Conservation (phyloP, 139 green algal species). For the Chlorella vulgaris region DNA sequence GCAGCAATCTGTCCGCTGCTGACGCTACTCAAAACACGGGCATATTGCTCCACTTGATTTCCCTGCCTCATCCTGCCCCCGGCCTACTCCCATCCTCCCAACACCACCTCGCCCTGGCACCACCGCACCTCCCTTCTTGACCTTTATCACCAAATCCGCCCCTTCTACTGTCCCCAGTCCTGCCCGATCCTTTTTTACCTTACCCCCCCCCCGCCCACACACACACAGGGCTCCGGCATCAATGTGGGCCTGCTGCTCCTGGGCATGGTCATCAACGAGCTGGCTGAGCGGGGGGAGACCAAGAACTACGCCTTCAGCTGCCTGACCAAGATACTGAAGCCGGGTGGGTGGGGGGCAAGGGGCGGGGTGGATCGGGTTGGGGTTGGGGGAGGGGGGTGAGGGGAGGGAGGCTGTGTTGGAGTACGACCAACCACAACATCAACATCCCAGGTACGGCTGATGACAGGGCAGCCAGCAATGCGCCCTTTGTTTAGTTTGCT, state of each 20-base stretch:
- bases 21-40: no score
- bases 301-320: constrained; percentile 18
- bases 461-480: background rate
- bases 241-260: constrained; percentile 39
- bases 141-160: no score
- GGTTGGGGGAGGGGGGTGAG: background rate
- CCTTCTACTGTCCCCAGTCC: no score
- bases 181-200: no score
- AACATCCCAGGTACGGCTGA: background rate
- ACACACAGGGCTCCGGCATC: constrained; percentile 32
- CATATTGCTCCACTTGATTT: no score
- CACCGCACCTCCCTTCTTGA: no score
- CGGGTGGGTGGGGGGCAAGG: background rate
- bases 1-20: no score
- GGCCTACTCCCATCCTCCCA: no score
- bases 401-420: background rate
- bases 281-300: constrained; percentile 14
- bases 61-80: no score
- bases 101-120: no score
- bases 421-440: background rate
- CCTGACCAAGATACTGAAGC: constrained; percentile 31
- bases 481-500: background rate
- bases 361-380: background rate
- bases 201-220: background rate
- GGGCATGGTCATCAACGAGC: constrained; percentile 30